Conservation (phyloP, 2,329 filamentous ascomycete species). For the Aspergillus phoenicis region DNA sequence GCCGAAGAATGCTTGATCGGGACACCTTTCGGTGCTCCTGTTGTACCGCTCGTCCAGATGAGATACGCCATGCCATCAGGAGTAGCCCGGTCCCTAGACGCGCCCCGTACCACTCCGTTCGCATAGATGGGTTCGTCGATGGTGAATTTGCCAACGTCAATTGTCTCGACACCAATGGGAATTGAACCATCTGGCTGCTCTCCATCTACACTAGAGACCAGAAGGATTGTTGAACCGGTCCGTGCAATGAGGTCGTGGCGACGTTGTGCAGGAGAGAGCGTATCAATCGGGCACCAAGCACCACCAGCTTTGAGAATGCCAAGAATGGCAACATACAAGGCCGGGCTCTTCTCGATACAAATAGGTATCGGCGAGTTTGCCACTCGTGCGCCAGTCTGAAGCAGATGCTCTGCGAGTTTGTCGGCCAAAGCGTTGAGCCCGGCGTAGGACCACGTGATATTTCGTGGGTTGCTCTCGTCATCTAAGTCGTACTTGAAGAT, state of each 20-base stretch:
- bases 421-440: conserved; percentile 41
- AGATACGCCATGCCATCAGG: conserved; percentile 36
- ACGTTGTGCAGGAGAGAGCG: conserved; percentile 41
- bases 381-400: conserved; percentile 28
- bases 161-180: conserved; percentile 28
- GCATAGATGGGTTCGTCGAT: background rate
- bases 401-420: conserved; percentile 33
- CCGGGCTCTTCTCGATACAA: conserved; percentile 43
- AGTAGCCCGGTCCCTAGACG: conserved; percentile 6
- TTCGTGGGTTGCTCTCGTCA: conserved; percentile 17
- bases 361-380: conserved; percentile 36
- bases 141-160: conserved; percentile 33
- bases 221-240: conserved; percentile 34
- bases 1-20: conserved; percentile 42
- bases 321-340: conserved; percentile 45
- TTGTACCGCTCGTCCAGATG: conserved; percentile 45
- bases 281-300: conserved; percentile 47
- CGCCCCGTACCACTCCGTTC: background rate
- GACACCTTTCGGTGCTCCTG: conserved; percentile 44
- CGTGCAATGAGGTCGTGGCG: conserved; percentile 44
- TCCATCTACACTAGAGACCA: conserved; percentile 29
- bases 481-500: conserved; percentile 34
- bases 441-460: conserved; percentile 36
- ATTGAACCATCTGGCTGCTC: conserved; percentile 28
- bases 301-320: conserved; percentile 47